Percentiles rank a stretch among this genome's conserved stretches.
phyloP scores from a whole-genome alignment of 2,329 filamentous ascomycete genomes.

The Alternaria ventricosa region DNA sequence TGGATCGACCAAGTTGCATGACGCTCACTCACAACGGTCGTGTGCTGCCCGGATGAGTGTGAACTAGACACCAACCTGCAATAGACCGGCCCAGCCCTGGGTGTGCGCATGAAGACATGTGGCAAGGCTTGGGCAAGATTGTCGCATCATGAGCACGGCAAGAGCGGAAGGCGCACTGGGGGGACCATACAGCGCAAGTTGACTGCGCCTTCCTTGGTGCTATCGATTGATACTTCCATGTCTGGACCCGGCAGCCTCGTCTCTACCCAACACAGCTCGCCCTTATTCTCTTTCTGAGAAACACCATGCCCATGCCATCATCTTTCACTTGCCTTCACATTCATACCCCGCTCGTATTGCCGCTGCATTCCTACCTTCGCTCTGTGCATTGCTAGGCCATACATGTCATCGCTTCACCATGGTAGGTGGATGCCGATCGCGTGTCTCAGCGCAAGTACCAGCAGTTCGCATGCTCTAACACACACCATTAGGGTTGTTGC shows the following conservation, averaged over 20 bases:
- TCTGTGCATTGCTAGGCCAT: conserved; percentile 4
- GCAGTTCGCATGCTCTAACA: conserved; percentile 7
- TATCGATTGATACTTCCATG: conserved; percentile 7
- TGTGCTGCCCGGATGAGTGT: neutral
- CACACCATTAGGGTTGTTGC: conserved; percentile 29
- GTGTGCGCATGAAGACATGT: conserved; percentile 1
- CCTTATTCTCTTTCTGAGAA: neutral
- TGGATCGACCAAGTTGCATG: neutral
- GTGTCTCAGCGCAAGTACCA: neutral
- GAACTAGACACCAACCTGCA: neutral
- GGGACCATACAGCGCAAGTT: conserved; percentile 2
- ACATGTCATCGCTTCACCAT: conserved; percentile 14
- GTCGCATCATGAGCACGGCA: conserved; percentile 2
- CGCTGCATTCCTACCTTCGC: neutral
- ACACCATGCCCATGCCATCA: conserved; percentile 13
- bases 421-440: conserved; percentile 14
- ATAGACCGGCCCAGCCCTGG: conserved; percentile 3
- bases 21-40: neutral
- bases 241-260: neutral
- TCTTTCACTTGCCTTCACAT: neutral
- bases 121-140: conserved; percentile 6
- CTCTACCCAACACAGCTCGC: neutral
- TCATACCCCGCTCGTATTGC: neutral
- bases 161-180: conserved; percentile 1
- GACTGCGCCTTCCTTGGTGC: conserved; percentile 6